Conservation (phyloP, 805 yeast species). For the Candida khao-thaluensis region DNA sequence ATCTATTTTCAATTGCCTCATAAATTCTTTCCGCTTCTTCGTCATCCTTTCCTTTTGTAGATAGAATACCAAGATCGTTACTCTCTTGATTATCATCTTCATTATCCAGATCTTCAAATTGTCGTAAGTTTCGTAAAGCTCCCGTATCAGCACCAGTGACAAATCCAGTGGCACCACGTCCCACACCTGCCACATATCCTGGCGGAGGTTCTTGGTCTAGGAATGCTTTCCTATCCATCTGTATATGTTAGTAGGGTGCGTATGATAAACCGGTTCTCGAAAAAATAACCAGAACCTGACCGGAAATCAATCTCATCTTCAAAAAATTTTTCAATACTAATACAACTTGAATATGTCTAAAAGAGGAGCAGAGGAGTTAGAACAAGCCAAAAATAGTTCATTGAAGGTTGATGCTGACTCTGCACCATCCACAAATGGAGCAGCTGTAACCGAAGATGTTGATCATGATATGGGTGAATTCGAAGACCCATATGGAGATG, state of each 20-base stretch:
- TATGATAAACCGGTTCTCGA: too few relatives aligned
- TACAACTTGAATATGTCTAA: constrained; percentile 42
- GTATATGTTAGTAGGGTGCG: not conserved
- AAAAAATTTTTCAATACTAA: not conserved
- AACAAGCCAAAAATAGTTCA: constrained; percentile 24
- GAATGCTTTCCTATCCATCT: constrained; percentile 59
- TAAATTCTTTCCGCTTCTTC: constrained; percentile 77
- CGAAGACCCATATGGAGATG: constrained; percentile 89
- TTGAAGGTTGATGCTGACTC: constrained; percentile 36
- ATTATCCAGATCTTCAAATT: constrained; percentile 26
- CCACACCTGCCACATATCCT: constrained; percentile 89
- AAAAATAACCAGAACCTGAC: not conserved
- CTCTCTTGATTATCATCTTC: constrained; percentile 28
- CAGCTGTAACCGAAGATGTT: constrained; percentile 20
- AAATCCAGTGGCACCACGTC: constrained; percentile 94
- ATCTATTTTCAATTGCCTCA: constrained; percentile 59
- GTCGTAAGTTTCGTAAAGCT: constrained; percentile 14
- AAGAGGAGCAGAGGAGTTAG: constrained; percentile 41
- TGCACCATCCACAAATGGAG: constrained; percentile 35
- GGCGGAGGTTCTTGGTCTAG: constrained; percentile 84
- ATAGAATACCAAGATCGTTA: constrained; percentile 28
- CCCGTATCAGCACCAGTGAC: constrained; percentile 81
- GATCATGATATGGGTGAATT: constrained; percentile 76
- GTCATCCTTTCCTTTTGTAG: constrained; percentile 48
- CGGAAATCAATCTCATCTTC: constrained; percentile 4